These are phyloP conservation scores for Microbotryomycetes sp. DNA, from an alignment of 1,284 basidiomycete genomes.

Conservation along the genomic window DNA sequence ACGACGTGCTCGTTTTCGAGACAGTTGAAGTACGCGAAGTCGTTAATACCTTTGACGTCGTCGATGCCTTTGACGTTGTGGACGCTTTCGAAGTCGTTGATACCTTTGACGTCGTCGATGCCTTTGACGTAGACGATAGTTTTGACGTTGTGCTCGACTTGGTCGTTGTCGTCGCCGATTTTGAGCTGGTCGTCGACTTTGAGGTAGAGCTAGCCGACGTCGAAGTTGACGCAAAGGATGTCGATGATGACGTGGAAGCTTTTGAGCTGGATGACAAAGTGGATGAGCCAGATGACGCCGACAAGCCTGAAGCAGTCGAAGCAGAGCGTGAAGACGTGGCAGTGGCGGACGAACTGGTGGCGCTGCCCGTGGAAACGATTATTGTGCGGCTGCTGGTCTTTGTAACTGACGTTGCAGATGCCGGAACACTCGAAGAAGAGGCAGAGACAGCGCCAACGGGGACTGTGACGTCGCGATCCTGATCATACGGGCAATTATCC, in stretches of 20 bases:
- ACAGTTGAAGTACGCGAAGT: background rate
- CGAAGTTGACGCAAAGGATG: background rate
- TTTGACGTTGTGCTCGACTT: background rate
- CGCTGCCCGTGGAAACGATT: too few species aligned
- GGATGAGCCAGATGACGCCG: background rate
- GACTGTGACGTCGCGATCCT: conserved; percentile 18
- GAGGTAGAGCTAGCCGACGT: background rate
- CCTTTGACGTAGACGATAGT: background rate
- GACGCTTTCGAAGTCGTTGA: background rate
- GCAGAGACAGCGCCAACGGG: conserved; percentile 2
- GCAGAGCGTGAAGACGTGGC: too few species aligned
- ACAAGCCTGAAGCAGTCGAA: too few species aligned
- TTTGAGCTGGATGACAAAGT: background rate
- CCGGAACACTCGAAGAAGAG: background rate
- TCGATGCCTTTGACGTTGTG: background rate
- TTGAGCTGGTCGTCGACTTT: background rate
- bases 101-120: background rate
- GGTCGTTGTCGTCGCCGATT: background rate
- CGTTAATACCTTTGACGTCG: background rate
- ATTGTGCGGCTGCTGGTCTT: too few species aligned
- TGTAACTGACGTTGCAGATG: background rate
- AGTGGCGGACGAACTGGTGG: too few species aligned
- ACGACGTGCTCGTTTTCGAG: background rate
- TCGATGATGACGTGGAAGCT: too few species aligned
- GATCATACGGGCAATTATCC: conserved; percentile 8